Percentiles rank a stretch among this genome's conserved stretches.
Evolutionary conservation across 1,284 basidiomycete species (phyloP).

Genomic region (Heliocybe sulcata): DNA sequence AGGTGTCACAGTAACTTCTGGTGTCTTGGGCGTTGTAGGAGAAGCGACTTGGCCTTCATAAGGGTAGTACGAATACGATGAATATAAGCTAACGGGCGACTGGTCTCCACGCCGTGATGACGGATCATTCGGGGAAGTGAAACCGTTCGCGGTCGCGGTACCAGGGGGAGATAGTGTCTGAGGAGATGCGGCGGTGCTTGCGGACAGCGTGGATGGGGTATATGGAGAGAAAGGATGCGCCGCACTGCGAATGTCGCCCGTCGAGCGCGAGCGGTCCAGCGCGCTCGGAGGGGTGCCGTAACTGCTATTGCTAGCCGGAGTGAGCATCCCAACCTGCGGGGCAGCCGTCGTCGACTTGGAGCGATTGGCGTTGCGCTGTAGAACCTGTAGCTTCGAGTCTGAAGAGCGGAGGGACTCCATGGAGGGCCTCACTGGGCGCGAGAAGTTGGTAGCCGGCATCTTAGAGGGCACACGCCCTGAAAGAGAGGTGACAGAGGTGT

Average conservation of each 20-base stretch:
- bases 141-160: slow-evolving; percentile 6
- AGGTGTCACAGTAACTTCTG: slow-evolving; percentile 12
- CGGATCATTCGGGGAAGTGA: slow-evolving; percentile 15
- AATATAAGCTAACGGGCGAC: slow-evolving; percentile 41
- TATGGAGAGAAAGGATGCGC: slow-evolving; percentile 12
- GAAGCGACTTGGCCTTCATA: slow-evolving; percentile 34
- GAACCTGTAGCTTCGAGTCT: slow-evolving; percentile 50
- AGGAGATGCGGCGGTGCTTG: slow-evolving; percentile 4
- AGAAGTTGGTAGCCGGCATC: slow-evolving; percentile 36
- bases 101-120: slow-evolving; percentile 16
- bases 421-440: slow-evolving; percentile 43
- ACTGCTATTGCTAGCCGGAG: not conserved
- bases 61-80: slow-evolving; percentile 59
- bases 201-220: slow-evolving; percentile 9
- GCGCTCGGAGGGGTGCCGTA: slow-evolving; percentile 7
- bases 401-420: slow-evolving; percentile 24
- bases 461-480: slow-evolving; percentile 15
- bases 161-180: slow-evolving; percentile 2
- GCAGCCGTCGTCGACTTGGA: slow-evolving; percentile 7
- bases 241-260: not conserved
- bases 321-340: not conserved
- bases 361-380: slow-evolving; percentile 48
- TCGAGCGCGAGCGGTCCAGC: slow-evolving; percentile 1
- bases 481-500: slow-evolving; percentile 3
- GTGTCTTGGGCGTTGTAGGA: slow-evolving; percentile 21